Conservation (phyloP, 1,139 yeast genomes). For the Lodderomyces jiufengensis region DNA sequence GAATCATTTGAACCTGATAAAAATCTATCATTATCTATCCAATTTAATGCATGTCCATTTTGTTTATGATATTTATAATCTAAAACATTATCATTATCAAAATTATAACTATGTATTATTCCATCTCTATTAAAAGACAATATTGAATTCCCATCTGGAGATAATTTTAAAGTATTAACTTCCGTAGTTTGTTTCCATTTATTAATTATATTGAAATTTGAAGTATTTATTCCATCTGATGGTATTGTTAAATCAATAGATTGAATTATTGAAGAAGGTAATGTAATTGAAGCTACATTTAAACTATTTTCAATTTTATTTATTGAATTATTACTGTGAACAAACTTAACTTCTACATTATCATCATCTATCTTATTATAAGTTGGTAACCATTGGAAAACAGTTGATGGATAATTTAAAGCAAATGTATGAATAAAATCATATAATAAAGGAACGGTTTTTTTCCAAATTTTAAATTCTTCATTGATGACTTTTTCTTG, state of each 20-base stretch:
- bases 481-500: slow-evolving; percentile 53
- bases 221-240: slow-evolving; percentile 13
- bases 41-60: slow-evolving; percentile 71
- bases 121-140: slow-evolving; percentile 54
- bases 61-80: slow-evolving; percentile 57
- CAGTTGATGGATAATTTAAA: slow-evolving; percentile 57
- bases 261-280: slow-evolving; percentile 47
- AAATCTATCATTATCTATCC: slow-evolving; percentile 49
- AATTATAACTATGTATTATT: slow-evolving; percentile 40
- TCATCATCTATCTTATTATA: slow-evolving; percentile 27
- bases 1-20: slow-evolving; percentile 68
- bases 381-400: slow-evolving; percentile 48
- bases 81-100: slow-evolving; percentile 21
- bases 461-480: slow-evolving; percentile 93
- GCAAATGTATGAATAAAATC: slow-evolving; percentile 71
- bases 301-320: slow-evolving; percentile 40
- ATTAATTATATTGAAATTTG: slow-evolving; percentile 33
- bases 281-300: slow-evolving; percentile 41
- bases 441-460: slow-evolving; percentile 86
- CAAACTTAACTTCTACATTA: slow-evolving; percentile 34
- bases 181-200: slow-evolving; percentile 56
- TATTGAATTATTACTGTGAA: slow-evolving; percentile 49
- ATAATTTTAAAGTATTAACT: slow-evolving; percentile 43
- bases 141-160: slow-evolving; percentile 33
- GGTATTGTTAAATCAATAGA: slow-evolving; percentile 24